Evolutionary conservation across 2,329 filamentous ascomycete species (phyloP).

Genomic region (Magnaporthiopsis poae): DNA sequence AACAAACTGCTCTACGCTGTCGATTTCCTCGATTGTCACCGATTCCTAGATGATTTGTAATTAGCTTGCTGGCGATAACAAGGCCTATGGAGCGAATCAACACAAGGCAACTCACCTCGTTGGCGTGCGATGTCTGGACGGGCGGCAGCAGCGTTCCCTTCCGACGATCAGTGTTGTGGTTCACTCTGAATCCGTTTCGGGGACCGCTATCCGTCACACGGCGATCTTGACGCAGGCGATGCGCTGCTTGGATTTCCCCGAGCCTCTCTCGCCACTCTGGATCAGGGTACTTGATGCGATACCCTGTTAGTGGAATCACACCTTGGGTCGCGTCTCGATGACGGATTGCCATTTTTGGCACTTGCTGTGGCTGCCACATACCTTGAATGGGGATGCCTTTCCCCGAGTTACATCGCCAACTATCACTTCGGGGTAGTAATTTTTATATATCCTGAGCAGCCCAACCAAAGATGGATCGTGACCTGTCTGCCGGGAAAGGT

Average conservation of each 20-base stretch:
- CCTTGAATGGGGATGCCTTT: conserved; percentile 53
- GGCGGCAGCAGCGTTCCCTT: conserved; percentile 42
- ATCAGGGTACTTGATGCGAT: conserved; percentile 54
- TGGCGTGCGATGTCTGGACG: conserved; percentile 65
- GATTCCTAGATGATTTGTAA: conserved; percentile 34
- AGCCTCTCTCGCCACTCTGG: conserved; percentile 62
- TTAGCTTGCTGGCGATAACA: neutral
- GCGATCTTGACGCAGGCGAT: conserved; percentile 35
- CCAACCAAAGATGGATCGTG: conserved; percentile 67
- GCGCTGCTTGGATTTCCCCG: conserved; percentile 53
- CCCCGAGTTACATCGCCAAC: conserved; percentile 57
- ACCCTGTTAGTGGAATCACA: neutral
- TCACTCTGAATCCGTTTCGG: conserved; percentile 53
- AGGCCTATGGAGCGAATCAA: neutral
- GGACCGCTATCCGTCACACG: conserved; percentile 27
- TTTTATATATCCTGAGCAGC: conserved; percentile 73
- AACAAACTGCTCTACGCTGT: conserved; percentile 59
- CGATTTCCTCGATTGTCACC: conserved; percentile 67
- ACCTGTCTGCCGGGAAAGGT: conserved; percentile 49
- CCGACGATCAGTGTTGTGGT: conserved; percentile 33
- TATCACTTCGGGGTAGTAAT: conserved; percentile 84
- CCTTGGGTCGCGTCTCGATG: neutral
- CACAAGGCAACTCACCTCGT: conserved; percentile 40
- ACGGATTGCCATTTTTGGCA: neutral
- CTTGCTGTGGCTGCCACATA: conserved; percentile 17